Percentiles rank a stretch among this genome's conserved stretches.
phyloP scores from a whole-genome alignment of 441 rosid species.

The Corymbia calophylla region DNA sequence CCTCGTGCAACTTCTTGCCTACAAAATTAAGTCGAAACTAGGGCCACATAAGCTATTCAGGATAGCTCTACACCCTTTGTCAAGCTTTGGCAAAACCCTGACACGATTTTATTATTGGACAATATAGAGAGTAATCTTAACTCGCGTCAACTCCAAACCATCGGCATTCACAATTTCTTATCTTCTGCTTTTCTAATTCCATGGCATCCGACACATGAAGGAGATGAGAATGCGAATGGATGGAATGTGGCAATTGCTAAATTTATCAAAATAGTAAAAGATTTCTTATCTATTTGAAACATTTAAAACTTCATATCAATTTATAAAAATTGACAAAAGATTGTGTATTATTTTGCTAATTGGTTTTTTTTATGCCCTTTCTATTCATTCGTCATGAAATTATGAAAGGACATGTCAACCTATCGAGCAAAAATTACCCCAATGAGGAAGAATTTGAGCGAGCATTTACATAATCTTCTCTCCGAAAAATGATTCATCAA shows the following conservation, averaged over 20 bases:
- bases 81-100: neutral
- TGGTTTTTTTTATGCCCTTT: neutral
- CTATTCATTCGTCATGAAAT: neutral
- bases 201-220: neutral
- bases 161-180: neutral
- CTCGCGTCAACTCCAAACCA: rapidly evolving
- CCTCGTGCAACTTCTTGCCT: rapidly evolving
- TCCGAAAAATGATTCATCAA: no score
- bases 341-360: neutral
- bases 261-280: no score
- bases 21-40: neutral
- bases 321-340: neutral
- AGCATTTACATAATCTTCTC: rapidly evolving
- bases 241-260: neutral
- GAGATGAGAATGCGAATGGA: neutral
- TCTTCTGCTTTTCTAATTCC: neutral
- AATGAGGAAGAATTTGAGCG: neutral
- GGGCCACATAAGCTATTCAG: neutral
- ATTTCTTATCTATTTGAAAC: no score
- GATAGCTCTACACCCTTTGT: neutral
- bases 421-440: neutral
- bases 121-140: neutral
- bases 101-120: neutral
- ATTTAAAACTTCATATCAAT: no score
- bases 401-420: neutral